These are phyloP conservation scores for Cardamine resedifolia DNA, from an alignment of 345 rosid species.

Conservation along the genomic window DNA sequence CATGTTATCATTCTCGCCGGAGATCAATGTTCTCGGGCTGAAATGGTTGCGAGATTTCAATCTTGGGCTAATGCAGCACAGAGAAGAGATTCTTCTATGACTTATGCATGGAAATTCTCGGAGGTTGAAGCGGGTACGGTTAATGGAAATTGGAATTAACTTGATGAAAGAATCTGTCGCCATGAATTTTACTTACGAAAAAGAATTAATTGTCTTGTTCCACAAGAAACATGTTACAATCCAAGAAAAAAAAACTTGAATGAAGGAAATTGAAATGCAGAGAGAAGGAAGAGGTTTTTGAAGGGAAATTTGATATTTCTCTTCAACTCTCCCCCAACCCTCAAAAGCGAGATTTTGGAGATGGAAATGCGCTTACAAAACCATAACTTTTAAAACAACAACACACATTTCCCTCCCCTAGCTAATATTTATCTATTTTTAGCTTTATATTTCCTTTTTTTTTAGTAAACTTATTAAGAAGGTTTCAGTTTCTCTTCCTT, in stretches of 20 bases:
- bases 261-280: background rate
- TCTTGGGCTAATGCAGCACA: slow-evolving; percentile 22
- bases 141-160: slow-evolving; percentile 11
- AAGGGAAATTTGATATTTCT: background rate
- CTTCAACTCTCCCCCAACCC: slow-evolving; percentile 11
- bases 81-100: slow-evolving; percentile 15
- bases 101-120: background rate
- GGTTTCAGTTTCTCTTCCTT: background rate
- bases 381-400: background rate
- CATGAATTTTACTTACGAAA: slow-evolving; percentile 9
- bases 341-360: background rate
- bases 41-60: background rate
- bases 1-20: background rate
- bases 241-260: background rate
- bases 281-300: background rate
- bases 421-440: background rate
- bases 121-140: background rate
- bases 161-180: slow-evolving; percentile 10
- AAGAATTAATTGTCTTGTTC: background rate
- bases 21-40: background rate
- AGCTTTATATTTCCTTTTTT: background rate
- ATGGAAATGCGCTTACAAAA: background rate
- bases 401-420: background rate
- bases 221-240: slow-evolving; percentile 26
- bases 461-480: too few species aligned